Base-by-base conservation (phyloP, 1,139 yeast genomes). In the Yamadazyma songkhlaensis region DNA sequence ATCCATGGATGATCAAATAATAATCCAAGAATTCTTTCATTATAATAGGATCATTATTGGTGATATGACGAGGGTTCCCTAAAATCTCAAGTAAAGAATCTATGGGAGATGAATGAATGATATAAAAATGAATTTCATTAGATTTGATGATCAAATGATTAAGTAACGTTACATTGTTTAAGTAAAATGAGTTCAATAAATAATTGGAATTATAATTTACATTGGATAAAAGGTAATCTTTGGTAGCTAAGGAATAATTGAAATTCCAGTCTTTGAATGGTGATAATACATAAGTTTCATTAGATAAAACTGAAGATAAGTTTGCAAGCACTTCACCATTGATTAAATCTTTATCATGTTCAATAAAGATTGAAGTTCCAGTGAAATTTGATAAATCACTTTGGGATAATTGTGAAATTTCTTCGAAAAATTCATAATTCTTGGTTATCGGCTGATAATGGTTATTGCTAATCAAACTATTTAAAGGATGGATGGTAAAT, bases 101-200 rank as follows among this genome's bases (percentile, higher is more conserved):
- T 12, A 24, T 14, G 9, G 39, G 24, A 11, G 25, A 26, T 8
- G 37, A 35, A 34, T 59, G 62, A 21, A 65, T 32, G 9, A 65
- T 37, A 34, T 56, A 62, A 2, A 79, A 41, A 36, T 69, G 64
- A 9, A 79, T 34, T 2, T 63, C 53, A 14, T 63, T 58, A 0
- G 83, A 82, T 30, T 67, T 59, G 37, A 62, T 61, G 9, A 79
- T 63, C 9, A 77, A 48, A 14, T 81, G 82, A 49, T 81, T 78
- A 9, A 67, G 61, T 38, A 68, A 67, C 28, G 56, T 51, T 2
- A 77, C 50, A 2, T 75, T 69, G 26, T 74, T 67, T 17, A 79
- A 58, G 38, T 58, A 63, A 13, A 64, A 45, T 10, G 54, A 49
- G 12, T 60, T 46, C 11, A 51, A 37, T 20, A 48, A 45, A 21